These are phyloP conservation scores for Camillea tinctor DNA, from an alignment of 2,329 filamentous ascomycete genomes.

Conservation along the genomic window DNA sequence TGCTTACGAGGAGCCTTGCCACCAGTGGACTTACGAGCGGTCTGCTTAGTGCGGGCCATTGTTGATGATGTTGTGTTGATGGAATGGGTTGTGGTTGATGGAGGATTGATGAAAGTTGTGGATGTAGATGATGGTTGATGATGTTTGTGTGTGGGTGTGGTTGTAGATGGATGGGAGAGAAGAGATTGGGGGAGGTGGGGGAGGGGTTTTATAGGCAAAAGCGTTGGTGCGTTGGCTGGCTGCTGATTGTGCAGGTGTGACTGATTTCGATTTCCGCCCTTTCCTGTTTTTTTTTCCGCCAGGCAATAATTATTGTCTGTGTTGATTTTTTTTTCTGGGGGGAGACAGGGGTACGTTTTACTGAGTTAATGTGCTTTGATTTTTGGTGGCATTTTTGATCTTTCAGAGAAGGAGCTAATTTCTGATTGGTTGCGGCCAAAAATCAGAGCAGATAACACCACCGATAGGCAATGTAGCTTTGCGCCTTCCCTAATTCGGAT, in stretches of 20 bases:
- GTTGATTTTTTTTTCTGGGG: slow-evolving; percentile 27
- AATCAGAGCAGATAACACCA: neutral
- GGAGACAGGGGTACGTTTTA: slow-evolving; percentile 35
- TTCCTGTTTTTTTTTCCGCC: neutral
- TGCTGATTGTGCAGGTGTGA: slow-evolving; percentile 31
- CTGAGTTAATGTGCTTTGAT: slow-evolving; percentile 24
- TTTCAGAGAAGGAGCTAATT: slow-evolving; percentile 19
- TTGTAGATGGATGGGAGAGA: slow-evolving; percentile 28
- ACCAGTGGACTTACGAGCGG: slow-evolving; percentile 74
- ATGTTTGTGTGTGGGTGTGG: slow-evolving; percentile 27
- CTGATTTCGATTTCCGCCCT: slow-evolving; percentile 2
- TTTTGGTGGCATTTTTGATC: slow-evolving; percentile 31
- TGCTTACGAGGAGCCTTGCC: slow-evolving; percentile 87
- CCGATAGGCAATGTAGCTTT: slow-evolving; percentile 1
- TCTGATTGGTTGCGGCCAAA: slow-evolving; percentile 31
- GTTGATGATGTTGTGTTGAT: slow-evolving; percentile 36
- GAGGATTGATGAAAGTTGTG: slow-evolving; percentile 30
- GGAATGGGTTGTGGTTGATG: slow-evolving; percentile 27
- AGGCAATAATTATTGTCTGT: slow-evolving; percentile 12
- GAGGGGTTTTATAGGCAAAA: slow-evolving; percentile 33
- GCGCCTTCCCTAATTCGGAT: slow-evolving; percentile 4
- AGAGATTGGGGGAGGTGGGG: slow-evolving; percentile 29
- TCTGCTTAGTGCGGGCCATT: slow-evolving; percentile 68
- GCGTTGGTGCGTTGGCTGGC: slow-evolving; percentile 9
- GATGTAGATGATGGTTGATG: slow-evolving; percentile 29